Evolutionary conservation across 345 rosid species (phyloP).

Genomic region (Dipteronia sinensis): DNA sequence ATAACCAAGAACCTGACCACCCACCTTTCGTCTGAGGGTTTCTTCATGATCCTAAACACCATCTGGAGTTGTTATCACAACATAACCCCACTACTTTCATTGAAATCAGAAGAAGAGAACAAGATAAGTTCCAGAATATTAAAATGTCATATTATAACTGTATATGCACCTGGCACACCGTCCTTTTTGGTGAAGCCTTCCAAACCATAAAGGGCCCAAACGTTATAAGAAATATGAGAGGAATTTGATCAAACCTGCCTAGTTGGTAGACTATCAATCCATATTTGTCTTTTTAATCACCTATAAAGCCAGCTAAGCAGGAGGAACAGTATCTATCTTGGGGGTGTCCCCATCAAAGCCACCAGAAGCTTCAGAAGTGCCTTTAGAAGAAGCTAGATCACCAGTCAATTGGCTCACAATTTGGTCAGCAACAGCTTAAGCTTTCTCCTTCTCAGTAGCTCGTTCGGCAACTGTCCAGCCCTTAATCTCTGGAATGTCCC

Average conservation of each 20-base stretch:
- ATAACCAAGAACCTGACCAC: slow-evolving; percentile 93
- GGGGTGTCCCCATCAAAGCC: no score
- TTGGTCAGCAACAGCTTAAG: no score
- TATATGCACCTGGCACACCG: background rate
- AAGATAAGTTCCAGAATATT: background rate
- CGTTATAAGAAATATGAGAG: background rate
- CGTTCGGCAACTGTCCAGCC: no score
- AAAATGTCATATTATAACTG: background rate
- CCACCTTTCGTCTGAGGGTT: slow-evolving; percentile 70
- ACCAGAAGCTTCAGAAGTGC: no score
- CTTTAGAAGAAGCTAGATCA: no score
- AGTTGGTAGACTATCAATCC: slow-evolving; percentile 84
- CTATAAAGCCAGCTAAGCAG: no score
- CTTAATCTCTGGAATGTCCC: no score
- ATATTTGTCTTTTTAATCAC: no score
- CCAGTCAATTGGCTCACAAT: no score
- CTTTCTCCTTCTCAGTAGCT: no score
- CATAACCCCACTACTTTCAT: slow-evolving; percentile 82
- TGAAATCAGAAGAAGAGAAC: background rate
- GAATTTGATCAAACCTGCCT: slow-evolving; percentile 59
- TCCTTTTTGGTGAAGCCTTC: background rate
- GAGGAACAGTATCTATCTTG: no score
- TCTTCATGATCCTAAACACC: slow-evolving; percentile 97
- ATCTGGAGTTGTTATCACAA: slow-evolving; percentile 86
- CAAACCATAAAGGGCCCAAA: background rate